These are phyloP conservation scores for Penicillium concentricum DNA, from an alignment of 2,329 filamentous ascomycete genomes.

Conservation along the genomic window DNA sequence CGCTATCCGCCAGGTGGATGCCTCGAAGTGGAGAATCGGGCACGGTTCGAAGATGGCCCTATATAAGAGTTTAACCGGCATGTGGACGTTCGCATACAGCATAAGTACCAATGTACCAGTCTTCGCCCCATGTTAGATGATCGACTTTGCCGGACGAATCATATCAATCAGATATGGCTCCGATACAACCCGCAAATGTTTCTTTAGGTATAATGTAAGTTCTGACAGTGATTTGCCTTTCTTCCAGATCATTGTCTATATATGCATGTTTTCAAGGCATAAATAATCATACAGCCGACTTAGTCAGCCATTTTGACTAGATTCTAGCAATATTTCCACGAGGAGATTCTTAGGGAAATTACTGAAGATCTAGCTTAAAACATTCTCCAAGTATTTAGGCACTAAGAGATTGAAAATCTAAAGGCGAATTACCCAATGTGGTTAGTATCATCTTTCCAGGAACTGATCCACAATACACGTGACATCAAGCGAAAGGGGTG, in stretches of 20 bases:
- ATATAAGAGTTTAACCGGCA: not conserved
- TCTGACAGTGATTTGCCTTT: not conserved
- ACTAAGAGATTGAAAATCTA: too few species aligned
- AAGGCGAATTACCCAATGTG: not conserved
- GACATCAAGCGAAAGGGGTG: conserved; percentile 2
- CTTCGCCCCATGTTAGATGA: not conserved
- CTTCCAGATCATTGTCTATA: not conserved
- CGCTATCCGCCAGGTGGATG: not conserved
- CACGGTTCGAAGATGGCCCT: not conserved
- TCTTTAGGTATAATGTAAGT: not conserved
- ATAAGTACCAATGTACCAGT: not conserved
- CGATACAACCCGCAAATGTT: not conserved
- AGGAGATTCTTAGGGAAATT: not conserved
- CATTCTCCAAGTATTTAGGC: too few species aligned
- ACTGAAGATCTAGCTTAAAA: too few species aligned
- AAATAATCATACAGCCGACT: not conserved
- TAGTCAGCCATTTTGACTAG: not conserved
- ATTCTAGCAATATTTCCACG: not conserved
- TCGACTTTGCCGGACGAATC: not conserved
- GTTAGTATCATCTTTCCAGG: not conserved
- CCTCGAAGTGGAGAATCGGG: not conserved
- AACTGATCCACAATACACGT: not conserved
- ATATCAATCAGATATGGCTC: not conserved
- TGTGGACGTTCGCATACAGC: not conserved
- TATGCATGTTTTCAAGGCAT: not conserved